phyloP scores from a whole-genome alignment of 345 rosid genomes.

The Syzygium aqueum region DNA sequence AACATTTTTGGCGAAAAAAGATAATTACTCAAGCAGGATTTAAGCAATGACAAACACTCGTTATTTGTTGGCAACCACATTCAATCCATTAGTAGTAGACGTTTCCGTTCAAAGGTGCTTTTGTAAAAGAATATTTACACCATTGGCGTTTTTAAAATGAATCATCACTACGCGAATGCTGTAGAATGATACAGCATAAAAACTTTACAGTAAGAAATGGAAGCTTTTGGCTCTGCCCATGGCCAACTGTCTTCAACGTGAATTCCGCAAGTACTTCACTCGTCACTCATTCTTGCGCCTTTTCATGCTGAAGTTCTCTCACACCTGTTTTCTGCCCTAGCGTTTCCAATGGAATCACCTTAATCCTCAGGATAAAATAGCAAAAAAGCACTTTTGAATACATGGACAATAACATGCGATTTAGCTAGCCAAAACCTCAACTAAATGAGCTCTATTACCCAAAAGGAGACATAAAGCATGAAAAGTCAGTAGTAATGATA shows the following conservation, averaged over 20 bases:
- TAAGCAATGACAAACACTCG: neutral
- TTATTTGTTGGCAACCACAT: neutral
- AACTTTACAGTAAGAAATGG: neutral
- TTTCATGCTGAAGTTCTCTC: constrained; percentile 20
- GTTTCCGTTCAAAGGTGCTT: neutral
- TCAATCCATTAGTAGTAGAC: neutral
- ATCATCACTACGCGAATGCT: neutral
- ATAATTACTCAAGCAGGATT: neutral
- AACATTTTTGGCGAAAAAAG: neutral
- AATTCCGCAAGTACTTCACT: neutral
- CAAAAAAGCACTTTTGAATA: neutral
- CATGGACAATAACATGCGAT: neutral
- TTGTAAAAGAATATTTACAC: neutral
- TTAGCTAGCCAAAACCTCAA: neutral
- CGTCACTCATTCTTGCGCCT: neutral
- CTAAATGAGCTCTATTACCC: neutral
- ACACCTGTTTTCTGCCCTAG: constrained; percentile 72
- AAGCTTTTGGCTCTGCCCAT: neutral
- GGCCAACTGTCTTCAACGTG: neutral
- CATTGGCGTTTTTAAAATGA: neutral
- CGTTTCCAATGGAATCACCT: constrained; percentile 13
- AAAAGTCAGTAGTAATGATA: neutral
- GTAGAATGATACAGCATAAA: neutral
- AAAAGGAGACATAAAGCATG: neutral
- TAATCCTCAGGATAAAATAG: neutral